A percentile compares a stretch with the other conserved stretches of the same genome.
These are phyloP conservation scores for Aeschynomene evenia DNA, from an alignment of 306 rosid species.

Conservation along the genomic window DNA sequence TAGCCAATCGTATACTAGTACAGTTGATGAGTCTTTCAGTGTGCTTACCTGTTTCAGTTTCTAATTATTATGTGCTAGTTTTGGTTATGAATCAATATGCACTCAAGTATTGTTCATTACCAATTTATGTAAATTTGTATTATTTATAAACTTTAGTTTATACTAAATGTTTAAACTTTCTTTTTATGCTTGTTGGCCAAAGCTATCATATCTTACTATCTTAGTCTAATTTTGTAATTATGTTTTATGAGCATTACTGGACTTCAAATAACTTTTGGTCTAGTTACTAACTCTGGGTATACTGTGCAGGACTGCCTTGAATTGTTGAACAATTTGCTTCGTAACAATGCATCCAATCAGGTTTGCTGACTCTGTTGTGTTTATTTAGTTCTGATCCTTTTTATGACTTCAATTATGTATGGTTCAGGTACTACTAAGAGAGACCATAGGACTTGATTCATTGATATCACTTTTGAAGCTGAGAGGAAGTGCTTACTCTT, in stretches of 20 bases:
- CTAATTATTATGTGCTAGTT: background rate
- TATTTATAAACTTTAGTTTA: background rate
- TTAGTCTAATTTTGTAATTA: background rate
- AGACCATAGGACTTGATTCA: constrained; percentile 85
- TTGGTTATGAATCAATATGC: background rate
- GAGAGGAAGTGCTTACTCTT: constrained; percentile 69
- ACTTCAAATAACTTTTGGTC: constrained; percentile 26
- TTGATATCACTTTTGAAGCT: constrained; percentile 71
- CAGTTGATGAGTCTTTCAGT: background rate
- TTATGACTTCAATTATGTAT: constrained; percentile 20
- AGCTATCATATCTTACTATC: background rate
- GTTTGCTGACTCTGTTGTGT: constrained; percentile 44
- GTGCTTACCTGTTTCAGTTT: constrained; percentile 14
- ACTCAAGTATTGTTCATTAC: background rate
- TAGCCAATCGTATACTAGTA: constrained; percentile 4
- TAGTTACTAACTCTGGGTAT: constrained; percentile 31
- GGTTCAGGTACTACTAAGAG: constrained; percentile 78
- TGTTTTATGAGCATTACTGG: constrained; percentile 13
- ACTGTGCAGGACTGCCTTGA: constrained; percentile 82
- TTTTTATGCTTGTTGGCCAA: background rate
- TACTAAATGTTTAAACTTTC: background rate
- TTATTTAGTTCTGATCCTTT: constrained; percentile 24
- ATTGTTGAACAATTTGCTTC: constrained; percentile 81
- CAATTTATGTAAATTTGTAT: background rate
- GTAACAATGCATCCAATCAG: constrained; percentile 81